phyloP scores from a whole-genome alignment of 257 asterid genomes.

The Solanum medicagineum region DNA sequence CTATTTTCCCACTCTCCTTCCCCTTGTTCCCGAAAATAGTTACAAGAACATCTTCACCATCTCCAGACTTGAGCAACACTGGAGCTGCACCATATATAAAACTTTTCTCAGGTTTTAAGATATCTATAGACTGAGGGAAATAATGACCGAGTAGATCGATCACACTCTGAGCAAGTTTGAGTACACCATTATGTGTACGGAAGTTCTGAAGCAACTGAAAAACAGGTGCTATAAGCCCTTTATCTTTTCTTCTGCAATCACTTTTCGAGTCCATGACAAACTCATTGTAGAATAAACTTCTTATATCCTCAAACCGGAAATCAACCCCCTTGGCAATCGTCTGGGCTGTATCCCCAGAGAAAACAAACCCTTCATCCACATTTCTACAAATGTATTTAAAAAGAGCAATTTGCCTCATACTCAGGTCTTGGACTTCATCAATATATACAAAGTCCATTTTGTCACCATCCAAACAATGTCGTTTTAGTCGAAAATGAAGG shows the following conservation, averaged over 20 bases:
- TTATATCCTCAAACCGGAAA: conserved; percentile 51
- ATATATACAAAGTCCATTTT: conserved; percentile 67
- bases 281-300: conserved; percentile 46
- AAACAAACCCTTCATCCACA: conserved; percentile 52
- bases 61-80: conserved; percentile 33
- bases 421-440: conserved; percentile 66
- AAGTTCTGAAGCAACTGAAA: conserved; percentile 44
- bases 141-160: conserved; percentile 35
- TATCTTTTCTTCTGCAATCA: conserved; percentile 16
- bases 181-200: conserved; percentile 58
- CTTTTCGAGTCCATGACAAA: conserved; percentile 20
- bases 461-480: conserved; percentile 21
- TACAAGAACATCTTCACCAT: conserved; percentile 29
- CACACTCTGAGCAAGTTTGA: conserved; percentile 53
- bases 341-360: conserved; percentile 63
- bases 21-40: conserved; percentile 36
- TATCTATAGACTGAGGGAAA: conserved; percentile 43
- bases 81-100: conserved; percentile 55
- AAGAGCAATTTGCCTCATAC: conserved; percentile 48
- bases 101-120: conserved; percentile 46
- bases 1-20: conserved; percentile 22
- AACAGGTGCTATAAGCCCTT: conserved; percentile 26
- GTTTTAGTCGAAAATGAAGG: conserved; percentile 32
- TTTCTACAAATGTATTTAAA: conserved; percentile 45
- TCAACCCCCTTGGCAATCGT: conserved; percentile 59